Conservation (phyloP, 768 basidiomycete genomes). For the Podaxis sp. region DNA sequence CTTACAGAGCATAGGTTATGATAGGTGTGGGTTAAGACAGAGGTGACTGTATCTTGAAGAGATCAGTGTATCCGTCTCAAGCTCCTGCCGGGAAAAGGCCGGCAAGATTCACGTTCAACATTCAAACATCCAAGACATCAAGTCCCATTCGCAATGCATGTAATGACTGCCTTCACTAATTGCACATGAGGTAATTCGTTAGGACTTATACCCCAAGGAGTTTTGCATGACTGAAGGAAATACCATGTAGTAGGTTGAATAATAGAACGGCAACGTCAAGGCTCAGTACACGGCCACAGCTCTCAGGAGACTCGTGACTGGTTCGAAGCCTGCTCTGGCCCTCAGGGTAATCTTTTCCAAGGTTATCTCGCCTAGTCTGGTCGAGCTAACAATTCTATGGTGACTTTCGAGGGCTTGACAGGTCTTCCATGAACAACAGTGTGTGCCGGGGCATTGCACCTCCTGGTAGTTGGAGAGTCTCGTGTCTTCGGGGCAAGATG, state of each 20-base stretch:
- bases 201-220: not conserved
- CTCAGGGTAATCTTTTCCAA: not conserved
- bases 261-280: not conserved
- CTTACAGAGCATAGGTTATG: too few relatives aligned
- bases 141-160: not conserved
- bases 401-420: slow-evolving; percentile 22
- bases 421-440: not conserved
- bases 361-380: slow-evolving; percentile 25
- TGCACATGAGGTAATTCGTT: not conserved
- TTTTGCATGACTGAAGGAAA: not conserved
- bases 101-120: not conserved
- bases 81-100: not conserved
- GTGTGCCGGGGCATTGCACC: not conserved
- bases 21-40: too few relatives aligned
- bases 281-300: too few relatives aligned
- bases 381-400: slow-evolving; percentile 28
- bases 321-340: not conserved
- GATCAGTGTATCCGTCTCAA: not conserved
- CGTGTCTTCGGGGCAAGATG: not conserved
- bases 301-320: too few relatives aligned
- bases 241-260: not conserved
- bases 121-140: not conserved
- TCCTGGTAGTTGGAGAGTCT: not conserved
- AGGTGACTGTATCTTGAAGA: not conserved
- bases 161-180: not conserved